These are phyloP conservation scores for Gastrodia elata DNA, from an alignment of 106 monocot species.

Conservation along the genomic window DNA sequence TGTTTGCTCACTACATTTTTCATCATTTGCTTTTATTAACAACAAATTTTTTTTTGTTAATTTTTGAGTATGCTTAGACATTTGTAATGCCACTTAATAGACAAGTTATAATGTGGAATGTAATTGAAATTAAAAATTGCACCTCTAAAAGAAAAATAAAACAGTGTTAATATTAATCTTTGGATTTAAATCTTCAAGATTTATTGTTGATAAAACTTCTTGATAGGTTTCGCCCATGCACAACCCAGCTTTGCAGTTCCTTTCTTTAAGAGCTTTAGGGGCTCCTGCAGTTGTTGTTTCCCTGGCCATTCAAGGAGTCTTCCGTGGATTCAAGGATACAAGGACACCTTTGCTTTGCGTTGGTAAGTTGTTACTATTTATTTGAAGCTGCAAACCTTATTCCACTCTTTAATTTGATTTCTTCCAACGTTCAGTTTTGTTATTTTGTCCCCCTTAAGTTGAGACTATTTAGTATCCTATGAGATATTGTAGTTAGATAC, in stretches of 20 bases:
- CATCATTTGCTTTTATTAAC: neutral
- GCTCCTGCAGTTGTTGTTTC: conserved; percentile 93
- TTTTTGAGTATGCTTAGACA: neutral
- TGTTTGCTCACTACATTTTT: neutral
- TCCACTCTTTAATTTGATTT: neutral
- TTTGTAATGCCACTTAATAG: neutral
- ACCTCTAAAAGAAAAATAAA: neutral
- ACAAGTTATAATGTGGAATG: neutral
- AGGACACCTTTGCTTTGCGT: conserved; percentile 79
- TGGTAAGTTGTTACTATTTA: conserved; percentile 35
- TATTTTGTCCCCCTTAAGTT: neutral
- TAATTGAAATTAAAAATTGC: neutral
- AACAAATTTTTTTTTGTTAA: neutral
- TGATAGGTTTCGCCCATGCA: conserved; percentile 78
- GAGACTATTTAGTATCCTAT: neutral
- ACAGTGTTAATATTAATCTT: neutral
- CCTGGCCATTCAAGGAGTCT: conserved; percentile 93
- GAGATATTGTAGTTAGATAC: neutral
- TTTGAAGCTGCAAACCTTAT: neutral
- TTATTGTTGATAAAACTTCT: conserved; percentile 10
- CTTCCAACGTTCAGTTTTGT: neutral
- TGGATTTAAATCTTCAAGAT: neutral
- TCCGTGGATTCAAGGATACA: conserved; percentile 98
- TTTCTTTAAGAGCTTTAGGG: conserved; percentile 83
- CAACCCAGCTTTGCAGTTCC: conserved; percentile 52